Conservation (phyloP, 2,329 filamentous ascomycete genomes). For the Aplosporella prunicola region DNA sequence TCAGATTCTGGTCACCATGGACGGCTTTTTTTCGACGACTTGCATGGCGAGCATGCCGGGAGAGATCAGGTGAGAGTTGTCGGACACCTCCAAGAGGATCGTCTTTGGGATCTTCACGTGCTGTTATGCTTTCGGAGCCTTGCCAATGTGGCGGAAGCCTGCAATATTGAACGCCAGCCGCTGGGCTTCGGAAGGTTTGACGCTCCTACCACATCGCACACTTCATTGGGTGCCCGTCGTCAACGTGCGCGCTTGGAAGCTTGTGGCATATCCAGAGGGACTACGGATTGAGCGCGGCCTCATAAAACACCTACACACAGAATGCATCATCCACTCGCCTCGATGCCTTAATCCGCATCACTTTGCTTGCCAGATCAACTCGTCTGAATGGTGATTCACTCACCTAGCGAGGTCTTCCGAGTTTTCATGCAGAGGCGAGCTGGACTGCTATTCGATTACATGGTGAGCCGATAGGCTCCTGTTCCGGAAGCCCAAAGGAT, state of each 20-base stretch:
- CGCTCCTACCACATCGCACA: constrained; percentile 11
- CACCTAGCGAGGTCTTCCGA: constrained; percentile 47
- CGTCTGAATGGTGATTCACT: constrained; percentile 45
- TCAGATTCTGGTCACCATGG: constrained; percentile 56
- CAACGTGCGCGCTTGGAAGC: constrained; percentile 11
- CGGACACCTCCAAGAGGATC: constrained; percentile 39
- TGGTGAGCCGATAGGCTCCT: constrained; percentile 31
- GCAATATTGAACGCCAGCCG: constrained; percentile 28
- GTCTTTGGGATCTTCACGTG: constrained; percentile 43
- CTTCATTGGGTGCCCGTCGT: constrained; percentile 19
- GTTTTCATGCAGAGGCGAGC: constrained; percentile 29
- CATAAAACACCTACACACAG: constrained; percentile 41
- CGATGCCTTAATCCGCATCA: constrained; percentile 21
- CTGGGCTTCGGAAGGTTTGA: constrained; percentile 15
- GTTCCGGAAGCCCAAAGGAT: constrained; percentile 19
- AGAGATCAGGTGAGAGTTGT: constrained; percentile 44
- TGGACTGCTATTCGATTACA: constrained; percentile 16
- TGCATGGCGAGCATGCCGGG: constrained; percentile 27
- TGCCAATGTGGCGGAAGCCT: constrained; percentile 13
- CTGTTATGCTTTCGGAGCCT: constrained; percentile 11
- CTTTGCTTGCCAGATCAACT: constrained; percentile 38
- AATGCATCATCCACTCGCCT: constrained; percentile 21
- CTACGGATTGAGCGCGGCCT: constrained; percentile 29
- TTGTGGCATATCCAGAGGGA: background rate
- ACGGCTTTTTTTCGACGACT: constrained; percentile 43